These are phyloP conservation scores for Phytophthora hibernalis DNA, from an alignment of 352 stramenopile species.

Conservation along the genomic window DNA sequence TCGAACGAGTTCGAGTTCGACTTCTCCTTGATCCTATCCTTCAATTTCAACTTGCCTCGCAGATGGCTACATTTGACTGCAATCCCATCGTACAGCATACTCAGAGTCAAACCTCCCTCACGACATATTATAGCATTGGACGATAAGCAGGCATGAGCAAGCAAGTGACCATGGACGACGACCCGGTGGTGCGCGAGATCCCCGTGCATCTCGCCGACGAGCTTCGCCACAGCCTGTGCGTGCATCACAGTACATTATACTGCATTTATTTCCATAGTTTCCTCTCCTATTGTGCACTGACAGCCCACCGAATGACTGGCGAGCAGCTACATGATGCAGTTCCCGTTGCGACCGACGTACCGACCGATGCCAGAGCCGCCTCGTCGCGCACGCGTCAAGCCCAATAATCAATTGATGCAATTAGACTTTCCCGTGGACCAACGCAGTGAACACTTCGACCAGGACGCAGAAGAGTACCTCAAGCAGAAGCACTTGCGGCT, in stretches of 20 bases:
- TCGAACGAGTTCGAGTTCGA: no score
- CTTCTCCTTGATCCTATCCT: no score
- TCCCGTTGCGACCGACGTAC: slow-evolving; percentile 81
- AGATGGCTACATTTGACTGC: background rate
- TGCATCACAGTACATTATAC: slow-evolving; percentile 6
- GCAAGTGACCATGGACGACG: slow-evolving; percentile 49
- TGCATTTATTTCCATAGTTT: background rate
- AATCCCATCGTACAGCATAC: background rate
- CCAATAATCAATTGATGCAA: slow-evolving; percentile 76
- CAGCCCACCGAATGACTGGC: slow-evolving; percentile 17
- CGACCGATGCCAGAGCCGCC: slow-evolving; percentile 72
- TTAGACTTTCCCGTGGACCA: slow-evolving; percentile 82
- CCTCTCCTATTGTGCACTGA: background rate
- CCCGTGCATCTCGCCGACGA: slow-evolving; percentile 82
- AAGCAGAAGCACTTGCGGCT: slow-evolving; percentile 78
- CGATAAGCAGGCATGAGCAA: slow-evolving; percentile 25
- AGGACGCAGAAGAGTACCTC: slow-evolving; percentile 81
- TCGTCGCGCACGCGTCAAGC: slow-evolving; percentile 71
- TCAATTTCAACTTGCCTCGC: background rate
- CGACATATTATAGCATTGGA: slow-evolving; percentile 27
- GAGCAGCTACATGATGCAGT: slow-evolving; percentile 79
- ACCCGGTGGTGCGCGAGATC: slow-evolving; percentile 86
- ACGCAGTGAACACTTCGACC: slow-evolving; percentile 76
- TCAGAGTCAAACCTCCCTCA: background rate
- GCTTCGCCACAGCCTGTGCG: slow-evolving; percentile 72